phyloP scores from a whole-genome alignment of 495 filamentous ascomycete genomes.

The Hyaloscypha bicolor region DNA sequence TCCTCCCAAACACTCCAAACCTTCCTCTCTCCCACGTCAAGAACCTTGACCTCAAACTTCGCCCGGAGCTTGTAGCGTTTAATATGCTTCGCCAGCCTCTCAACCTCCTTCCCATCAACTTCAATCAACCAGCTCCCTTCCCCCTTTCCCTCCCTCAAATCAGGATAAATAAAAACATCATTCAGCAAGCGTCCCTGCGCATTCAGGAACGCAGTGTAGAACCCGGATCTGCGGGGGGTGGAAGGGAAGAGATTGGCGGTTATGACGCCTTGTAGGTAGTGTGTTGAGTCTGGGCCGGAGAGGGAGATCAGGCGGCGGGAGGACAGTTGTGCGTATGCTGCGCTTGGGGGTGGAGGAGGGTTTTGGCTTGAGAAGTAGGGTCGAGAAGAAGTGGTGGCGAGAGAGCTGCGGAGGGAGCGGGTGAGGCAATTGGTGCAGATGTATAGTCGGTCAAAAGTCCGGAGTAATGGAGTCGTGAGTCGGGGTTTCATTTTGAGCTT shows the following conservation, averaged over 20 bases:
- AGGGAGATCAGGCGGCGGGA: conserved; percentile 79
- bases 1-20: conserved; percentile 69
- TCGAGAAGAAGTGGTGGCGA: conserved; percentile 3
- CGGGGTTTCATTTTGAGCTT: conserved; percentile 24
- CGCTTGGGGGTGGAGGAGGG: conserved; percentile 40
- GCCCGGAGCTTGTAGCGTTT: conserved; percentile 81
- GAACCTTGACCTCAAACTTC: conserved; percentile 67
- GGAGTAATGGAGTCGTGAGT: conserved; percentile 4
- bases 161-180: conserved; percentile 87
- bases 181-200: conserved; percentile 81
- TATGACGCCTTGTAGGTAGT: conserved; percentile 85
- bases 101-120: conserved; percentile 67
- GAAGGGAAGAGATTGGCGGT: conserved; percentile 67
- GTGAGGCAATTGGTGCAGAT: conserved; percentile 24
- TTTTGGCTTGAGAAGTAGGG: conserved; percentile 1
- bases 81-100: conserved; percentile 66
- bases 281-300: conserved; percentile 73
- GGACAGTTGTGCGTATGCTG: conserved; percentile 57
- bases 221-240: conserved; percentile 43
- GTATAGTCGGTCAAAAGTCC: conserved; percentile 5
- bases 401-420: not conserved
- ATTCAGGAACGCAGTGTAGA: conserved; percentile 83
- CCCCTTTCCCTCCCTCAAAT: conserved; percentile 20
- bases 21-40: conserved; percentile 62
- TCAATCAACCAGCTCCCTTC: conserved; percentile 70